Evolutionary conservation across 345 rosid species (phyloP).

Genomic region (Sonneratia alba): DNA sequence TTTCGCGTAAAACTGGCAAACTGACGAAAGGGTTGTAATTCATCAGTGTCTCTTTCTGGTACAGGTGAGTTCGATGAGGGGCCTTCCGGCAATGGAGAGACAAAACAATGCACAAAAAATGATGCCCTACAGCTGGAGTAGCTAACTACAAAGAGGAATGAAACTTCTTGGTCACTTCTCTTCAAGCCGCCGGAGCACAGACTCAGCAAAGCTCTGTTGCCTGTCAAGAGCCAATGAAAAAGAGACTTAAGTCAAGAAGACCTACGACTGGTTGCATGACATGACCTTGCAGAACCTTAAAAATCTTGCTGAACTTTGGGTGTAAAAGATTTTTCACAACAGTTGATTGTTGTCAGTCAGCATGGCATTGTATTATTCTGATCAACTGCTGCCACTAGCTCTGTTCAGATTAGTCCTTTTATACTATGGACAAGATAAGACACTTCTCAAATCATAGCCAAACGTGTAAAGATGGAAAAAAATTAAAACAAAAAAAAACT

Average conservation of each 20-base stretch:
- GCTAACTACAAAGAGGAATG: background rate
- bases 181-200: conserved; percentile 62
- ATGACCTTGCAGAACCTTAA: background rate
- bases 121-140: background rate
- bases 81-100: background rate
- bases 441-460: too few relatives aligned
- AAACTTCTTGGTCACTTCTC: conserved; percentile 36
- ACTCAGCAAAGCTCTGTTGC: conserved; percentile 88
- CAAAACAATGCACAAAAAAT: background rate
- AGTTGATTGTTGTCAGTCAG: too few relatives aligned
- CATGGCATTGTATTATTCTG: too few relatives aligned
- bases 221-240: conserved; percentile 28
- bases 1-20: background rate
- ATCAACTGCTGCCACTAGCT: too few relatives aligned
- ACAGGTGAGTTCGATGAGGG: background rate
- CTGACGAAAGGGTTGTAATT: background rate
- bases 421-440: too few relatives aligned
- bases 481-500: too few relatives aligned
- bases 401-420: too few relatives aligned
- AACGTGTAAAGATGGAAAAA: too few relatives aligned
- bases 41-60: background rate
- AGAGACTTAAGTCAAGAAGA: background rate
- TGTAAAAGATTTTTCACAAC: too few relatives aligned
- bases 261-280: background rate
- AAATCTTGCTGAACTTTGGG: too few relatives aligned